phyloP scores from a whole-genome alignment of 345 rosid species.

The Rhizophora apiculata region DNA sequence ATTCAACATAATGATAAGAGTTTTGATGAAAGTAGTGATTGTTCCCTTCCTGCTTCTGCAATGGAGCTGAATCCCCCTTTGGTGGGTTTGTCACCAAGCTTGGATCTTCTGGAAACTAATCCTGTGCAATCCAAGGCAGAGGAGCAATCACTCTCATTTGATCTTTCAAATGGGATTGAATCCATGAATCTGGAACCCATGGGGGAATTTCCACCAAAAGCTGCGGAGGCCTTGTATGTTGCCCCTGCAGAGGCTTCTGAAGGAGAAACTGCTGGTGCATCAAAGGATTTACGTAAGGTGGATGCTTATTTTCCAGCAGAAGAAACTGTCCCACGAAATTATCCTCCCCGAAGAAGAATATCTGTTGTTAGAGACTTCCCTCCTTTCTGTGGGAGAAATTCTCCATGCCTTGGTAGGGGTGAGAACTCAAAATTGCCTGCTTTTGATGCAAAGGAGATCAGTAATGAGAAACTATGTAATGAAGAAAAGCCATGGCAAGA shows the following conservation, averaged over 20 bases:
- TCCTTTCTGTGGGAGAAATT: constrained; percentile 44
- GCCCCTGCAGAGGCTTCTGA: constrained; percentile 11
- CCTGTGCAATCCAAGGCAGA: constrained; percentile 14
- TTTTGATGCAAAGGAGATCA: constrained; percentile 16
- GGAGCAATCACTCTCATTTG: not conserved
- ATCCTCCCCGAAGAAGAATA: constrained; percentile 47
- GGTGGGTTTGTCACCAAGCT: not conserved
- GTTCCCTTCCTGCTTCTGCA: constrained; percentile 1
- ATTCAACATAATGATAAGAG: not conserved
- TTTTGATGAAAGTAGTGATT: constrained; percentile 7
- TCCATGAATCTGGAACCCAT: constrained; percentile 2
- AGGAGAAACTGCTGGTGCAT: constrained; percentile 8
- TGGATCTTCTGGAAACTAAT: constrained; percentile 3
- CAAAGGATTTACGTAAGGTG: constrained; percentile 6
- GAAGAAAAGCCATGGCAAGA: constrained; percentile 10
- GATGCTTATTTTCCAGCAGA: constrained; percentile 18
- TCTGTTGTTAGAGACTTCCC: constrained; percentile 54
- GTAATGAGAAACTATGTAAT: constrained; percentile 19
- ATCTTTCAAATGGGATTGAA: not conserved
- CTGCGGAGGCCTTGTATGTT: not conserved
- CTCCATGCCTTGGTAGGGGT: constrained; percentile 21
- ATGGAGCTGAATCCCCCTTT: constrained; percentile 12
- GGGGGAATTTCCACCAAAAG: constrained; percentile 4
- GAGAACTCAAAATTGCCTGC: constrained; percentile 10
- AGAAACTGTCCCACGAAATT: constrained; percentile 16